Evolutionary conservation across 2,329 filamentous ascomycete species (phyloP), one percentile per base, ranked within the genome.

Genomic region (Cercospora berteroae): DNA sequence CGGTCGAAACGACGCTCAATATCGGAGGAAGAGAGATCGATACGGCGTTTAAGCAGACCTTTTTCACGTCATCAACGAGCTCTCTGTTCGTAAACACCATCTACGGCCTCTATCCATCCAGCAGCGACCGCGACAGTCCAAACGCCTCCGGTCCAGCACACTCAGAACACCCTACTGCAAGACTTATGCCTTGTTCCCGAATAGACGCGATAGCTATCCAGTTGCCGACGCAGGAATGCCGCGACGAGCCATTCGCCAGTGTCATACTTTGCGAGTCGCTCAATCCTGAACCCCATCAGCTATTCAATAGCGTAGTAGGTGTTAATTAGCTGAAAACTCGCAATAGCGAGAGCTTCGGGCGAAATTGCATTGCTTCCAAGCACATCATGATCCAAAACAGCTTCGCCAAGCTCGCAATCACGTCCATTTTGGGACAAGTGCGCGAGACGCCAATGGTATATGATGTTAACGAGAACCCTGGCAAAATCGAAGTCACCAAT

Each of bases 401-500:
- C 44, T 23, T 50, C 44, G 44, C 44, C 44, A 50, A 36, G 20
- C 31, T 60, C 57, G 57, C 57, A 42, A 25, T 20, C 10, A 25
- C 57, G 57, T 60, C 57, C 57, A 25, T 39, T 60, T 42, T 42
- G 20, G 33, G 57, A 36, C 57, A 60, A 60, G 57, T 60, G 31
- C 57, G 57, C 57, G 31, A 25, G 57, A 20, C 57, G 18, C 3
- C 6, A 1, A 4, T 20, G 57, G 20, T 36, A 20, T 42, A 39
- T 39, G 16, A 60, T 4, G n/a, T 10, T 42, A 5, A 60, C 33
- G n/a, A 10, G 10, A 23, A 23, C 7, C 27, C 31, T 13, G 10
- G 18, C 4, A 3, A 39, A 4, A 9, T 16, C 56, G 5, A 33
- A 29, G 6, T 36, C 13, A 13, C 33, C 13, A 13, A 20, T 9